Evolutionary conservation across 257 asterid genomes (phyloP).

Genomic region (Thymus quinquecostatus): DNA sequence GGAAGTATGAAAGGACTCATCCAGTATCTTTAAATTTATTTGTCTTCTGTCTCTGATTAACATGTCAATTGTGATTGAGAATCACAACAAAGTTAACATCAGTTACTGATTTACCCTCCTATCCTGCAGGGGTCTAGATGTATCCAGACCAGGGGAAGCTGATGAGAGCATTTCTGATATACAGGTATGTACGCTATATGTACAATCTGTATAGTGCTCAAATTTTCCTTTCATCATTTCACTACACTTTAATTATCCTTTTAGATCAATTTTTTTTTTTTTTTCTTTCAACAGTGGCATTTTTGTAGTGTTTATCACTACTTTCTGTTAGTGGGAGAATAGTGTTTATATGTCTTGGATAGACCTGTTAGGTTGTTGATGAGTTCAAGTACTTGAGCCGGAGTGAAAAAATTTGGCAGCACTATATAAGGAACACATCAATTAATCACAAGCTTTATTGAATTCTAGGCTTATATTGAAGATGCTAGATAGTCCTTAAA

Average conservation of each 20-base stretch:
- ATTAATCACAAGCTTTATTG: slow-evolving; percentile 15
- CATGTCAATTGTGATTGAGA: slow-evolving; percentile 25
- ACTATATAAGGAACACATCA: slow-evolving; percentile 7
- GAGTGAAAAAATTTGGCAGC: slow-evolving; percentile 7
- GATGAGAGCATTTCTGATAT: slow-evolving; percentile 70
- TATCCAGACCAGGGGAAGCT: slow-evolving; percentile 77
- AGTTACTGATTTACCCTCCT: slow-evolving; percentile 31
- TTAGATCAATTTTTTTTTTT: slow-evolving; percentile 3
- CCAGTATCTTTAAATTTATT: slow-evolving; percentile 10
- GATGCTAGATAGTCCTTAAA: slow-evolving; percentile 12
- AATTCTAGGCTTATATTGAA: slow-evolving; percentile 6
- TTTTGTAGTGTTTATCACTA: not conserved
- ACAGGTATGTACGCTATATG: slow-evolving; percentile 53
- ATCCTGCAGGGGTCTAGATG: slow-evolving; percentile 76
- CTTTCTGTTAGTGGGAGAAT: too few relatives aligned
- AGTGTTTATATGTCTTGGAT: too few relatives aligned
- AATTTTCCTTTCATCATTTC: not conserved
- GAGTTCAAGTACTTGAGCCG: not conserved
- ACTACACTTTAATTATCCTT: slow-evolving; percentile 7
- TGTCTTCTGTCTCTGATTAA: slow-evolving; percentile 9
- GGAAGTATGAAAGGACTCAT: slow-evolving; percentile 71
- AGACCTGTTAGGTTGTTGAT: too few relatives aligned
- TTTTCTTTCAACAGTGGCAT: not conserved
- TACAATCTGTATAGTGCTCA: slow-evolving; percentile 8
- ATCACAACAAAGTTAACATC: slow-evolving; percentile 27